Base-by-base conservation (phyloP, 2,329 filamentous ascomycete species). In the Tolypocladium ophioglossoides region DNA sequence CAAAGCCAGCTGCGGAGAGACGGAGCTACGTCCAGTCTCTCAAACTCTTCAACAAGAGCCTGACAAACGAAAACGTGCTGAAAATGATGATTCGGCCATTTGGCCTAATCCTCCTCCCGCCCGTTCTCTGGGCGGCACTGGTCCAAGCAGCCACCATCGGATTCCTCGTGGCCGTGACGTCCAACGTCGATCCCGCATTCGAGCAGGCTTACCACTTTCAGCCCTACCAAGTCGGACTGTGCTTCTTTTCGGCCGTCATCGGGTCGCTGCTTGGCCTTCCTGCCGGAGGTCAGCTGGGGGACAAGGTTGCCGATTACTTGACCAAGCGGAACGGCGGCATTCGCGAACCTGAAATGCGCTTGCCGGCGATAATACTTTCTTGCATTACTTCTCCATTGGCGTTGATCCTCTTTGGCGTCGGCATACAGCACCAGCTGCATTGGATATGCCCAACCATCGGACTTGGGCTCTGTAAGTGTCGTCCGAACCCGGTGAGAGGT, bases 321-420 rank as follows among this genome's bases (percentile, higher is more conserved):
- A 83, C 80, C 0, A 68, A 65, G 52, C 70, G 71, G 32, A 84
- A 83, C 58, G 71, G 73, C 4, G 80, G 80, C 6, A 71, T 83
- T 22, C 70, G 79, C n/a, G 74, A 81, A 51, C 78, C 80, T 0
- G 79, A 83, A 61, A 82, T 83, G 79, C 71, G 80, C n/a, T 64
- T 84, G 6, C 78, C 78, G 1, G 75, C 76, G 5, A 72, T 83
- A 20, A 63, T 72, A 12, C 69, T 78, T 0, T 80, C 77, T 58
- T 64, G 78, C 60, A 63, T 80, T 32, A 73, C 78, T 16, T 75
- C 78, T 4, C 77, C 77, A 0, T 61, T 78, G 11, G 63, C 70
- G 0, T 57, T 78, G 27, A 55, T 77, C 0, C 62, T 79, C 7
- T 79, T 73, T 56, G 76, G 77, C 0, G 69, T 76, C 1, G 76